A percentile compares a stretch with the other conserved stretches of the same genome.
phyloP scores from a whole-genome alignment of 2,329 filamentous ascomycete genomes.

The Aspergillus jensenii region DNA sequence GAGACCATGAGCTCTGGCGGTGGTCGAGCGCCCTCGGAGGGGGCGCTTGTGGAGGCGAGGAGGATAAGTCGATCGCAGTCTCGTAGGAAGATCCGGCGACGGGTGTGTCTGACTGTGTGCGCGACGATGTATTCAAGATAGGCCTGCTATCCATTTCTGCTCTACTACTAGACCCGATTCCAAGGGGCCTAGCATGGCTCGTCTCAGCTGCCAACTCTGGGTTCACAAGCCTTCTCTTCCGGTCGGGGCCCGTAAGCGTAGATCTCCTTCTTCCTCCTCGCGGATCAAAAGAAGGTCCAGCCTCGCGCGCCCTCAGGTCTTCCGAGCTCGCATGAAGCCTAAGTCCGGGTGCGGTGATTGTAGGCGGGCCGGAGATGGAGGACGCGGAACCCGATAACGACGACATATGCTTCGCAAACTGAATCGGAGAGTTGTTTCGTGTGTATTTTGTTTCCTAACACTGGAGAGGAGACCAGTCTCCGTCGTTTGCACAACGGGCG shows the following conservation, averaged over 20 bases:
- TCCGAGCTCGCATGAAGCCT: conserved; percentile 19
- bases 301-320: conserved; percentile 14
- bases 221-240: conserved; percentile 45
- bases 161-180: conserved; percentile 19
- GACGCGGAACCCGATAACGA: conserved; percentile 22
- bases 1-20: conserved; percentile 17
- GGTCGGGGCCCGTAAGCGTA: conserved; percentile 31
- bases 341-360: conserved; percentile 9
- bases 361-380: conserved; percentile 17
- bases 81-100: conserved; percentile 30
- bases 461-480: conserved; percentile 33
- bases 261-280: conserved; percentile 22
- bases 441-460: conserved; percentile 13
- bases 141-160: conserved; percentile 25
- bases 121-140: conserved; percentile 22
- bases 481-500: conserved; percentile 30
- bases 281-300: conserved; percentile 18
- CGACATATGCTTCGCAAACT: conserved; percentile 23
- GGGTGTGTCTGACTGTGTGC: conserved; percentile 9
- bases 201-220: conserved; percentile 29
- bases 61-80: conserved; percentile 34
- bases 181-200: conserved; percentile 15
- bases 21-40: conserved; percentile 10
- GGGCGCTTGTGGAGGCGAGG: conserved; percentile 25
- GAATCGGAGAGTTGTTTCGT: neutral